phyloP scores from a whole-genome alignment of 176 grass and related monocot species.

The Olyra latifolia region DNA sequence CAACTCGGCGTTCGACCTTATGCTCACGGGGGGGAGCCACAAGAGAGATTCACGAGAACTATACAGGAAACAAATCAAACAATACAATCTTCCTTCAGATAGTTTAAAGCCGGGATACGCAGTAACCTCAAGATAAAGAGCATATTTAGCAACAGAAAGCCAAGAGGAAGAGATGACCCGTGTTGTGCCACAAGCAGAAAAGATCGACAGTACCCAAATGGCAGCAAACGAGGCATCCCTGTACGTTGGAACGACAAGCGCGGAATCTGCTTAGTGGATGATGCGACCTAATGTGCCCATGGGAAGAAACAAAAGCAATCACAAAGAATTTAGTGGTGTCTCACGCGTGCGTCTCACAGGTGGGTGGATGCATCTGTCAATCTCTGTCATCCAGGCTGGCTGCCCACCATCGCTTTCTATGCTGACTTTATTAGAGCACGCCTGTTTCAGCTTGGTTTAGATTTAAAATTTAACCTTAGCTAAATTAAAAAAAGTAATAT shows the following conservation, averaged over 20 bases:
- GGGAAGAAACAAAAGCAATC: background rate
- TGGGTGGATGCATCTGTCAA: no score
- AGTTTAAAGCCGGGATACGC: background rate
- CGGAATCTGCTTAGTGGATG: background rate
- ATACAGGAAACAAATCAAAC: background rate
- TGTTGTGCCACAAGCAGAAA: background rate
- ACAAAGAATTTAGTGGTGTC: no score
- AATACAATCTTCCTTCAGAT: background rate
- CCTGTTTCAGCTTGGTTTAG: no score
- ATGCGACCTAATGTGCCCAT: background rate
- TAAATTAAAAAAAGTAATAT: no score
- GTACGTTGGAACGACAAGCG: background rate
- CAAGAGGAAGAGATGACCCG: background rate
- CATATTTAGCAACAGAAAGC: background rate
- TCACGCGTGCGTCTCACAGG: no score
- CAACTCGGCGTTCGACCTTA: constrained; percentile 84
- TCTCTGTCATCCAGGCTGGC: no score
- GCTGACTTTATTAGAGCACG: no score
- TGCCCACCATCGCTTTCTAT: no score
- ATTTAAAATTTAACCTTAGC: no score
- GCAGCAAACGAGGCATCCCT: background rate
- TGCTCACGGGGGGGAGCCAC: constrained; percentile 63
- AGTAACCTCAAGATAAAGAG: background rate
- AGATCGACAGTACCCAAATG: background rate
- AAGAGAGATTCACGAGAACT: background rate